phyloP scores from a whole-genome alignment of 176 grass and related monocot species.

The Neostapfia colusana region DNA sequence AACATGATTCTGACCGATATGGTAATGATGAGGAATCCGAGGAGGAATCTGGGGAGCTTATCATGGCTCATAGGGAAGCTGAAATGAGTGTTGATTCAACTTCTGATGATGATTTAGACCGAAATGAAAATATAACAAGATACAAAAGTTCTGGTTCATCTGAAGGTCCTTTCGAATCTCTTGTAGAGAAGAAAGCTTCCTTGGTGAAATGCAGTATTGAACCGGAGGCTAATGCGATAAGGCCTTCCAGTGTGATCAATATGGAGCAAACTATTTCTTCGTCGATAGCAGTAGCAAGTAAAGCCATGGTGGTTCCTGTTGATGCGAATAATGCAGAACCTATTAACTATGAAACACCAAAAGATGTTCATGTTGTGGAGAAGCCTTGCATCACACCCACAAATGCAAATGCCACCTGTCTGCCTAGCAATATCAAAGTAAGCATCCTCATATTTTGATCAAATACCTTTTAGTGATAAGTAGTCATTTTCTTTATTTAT shows the following conservation, averaged over 20 bases:
- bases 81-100: slow-evolving; percentile 51
- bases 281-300: slow-evolving; percentile 40
- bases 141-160: slow-evolving; percentile 45
- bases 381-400: slow-evolving; percentile 44
- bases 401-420: slow-evolving; percentile 41
- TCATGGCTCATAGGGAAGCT: slow-evolving; percentile 36
- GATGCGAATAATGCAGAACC: slow-evolving; percentile 54
- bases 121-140: slow-evolving; percentile 37
- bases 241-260: slow-evolving; percentile 40
- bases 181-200: slow-evolving; percentile 41
- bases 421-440: slow-evolving; percentile 56
- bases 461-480: not conserved
- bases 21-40: slow-evolving; percentile 47
- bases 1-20: slow-evolving; percentile 50
- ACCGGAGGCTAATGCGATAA: slow-evolving; percentile 33
- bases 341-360: slow-evolving; percentile 50
- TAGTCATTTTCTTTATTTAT: not conserved
- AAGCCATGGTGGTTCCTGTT: slow-evolving; percentile 48
- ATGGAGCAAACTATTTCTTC: slow-evolving; percentile 41
- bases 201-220: slow-evolving; percentile 39
- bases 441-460: slow-evolving; percentile 17
- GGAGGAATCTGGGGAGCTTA: slow-evolving; percentile 48
- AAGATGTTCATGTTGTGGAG: slow-evolving; percentile 71
- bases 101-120: slow-evolving; percentile 57
- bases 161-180: slow-evolving; percentile 20